phyloP scores from a whole-genome alignment of 2,329 filamentous ascomycete genomes.

The Monilinia aucupariae region DNA sequence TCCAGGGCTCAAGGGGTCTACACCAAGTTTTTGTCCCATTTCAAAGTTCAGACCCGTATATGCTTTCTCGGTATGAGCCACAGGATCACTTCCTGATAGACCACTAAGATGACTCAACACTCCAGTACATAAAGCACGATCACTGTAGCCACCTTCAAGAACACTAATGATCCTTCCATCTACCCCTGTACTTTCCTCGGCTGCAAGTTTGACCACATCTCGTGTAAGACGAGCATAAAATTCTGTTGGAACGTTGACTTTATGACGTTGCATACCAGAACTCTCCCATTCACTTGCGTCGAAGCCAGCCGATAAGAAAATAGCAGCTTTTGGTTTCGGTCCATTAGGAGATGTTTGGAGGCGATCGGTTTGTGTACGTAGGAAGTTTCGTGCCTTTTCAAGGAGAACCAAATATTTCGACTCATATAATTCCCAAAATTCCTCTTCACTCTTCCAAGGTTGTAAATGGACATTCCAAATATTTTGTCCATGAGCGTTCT shows the following conservation, averaged over 20 bases:
- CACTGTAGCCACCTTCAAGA: constrained; percentile 92
- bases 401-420: constrained; percentile 70
- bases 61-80: constrained; percentile 37
- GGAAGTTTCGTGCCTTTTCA: constrained; percentile 72
- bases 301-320: constrained; percentile 94
- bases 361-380: constrained; percentile 66
- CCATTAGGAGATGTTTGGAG: constrained; percentile 52
- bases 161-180: constrained; percentile 88
- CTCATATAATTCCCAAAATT: constrained; percentile 89
- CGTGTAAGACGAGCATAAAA: constrained; percentile 90
- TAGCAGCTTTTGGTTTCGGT: constrained; percentile 69
- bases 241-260: constrained; percentile 90
- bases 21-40: constrained; percentile 50
- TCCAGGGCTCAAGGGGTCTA: constrained; percentile 18
- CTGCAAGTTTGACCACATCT: constrained; percentile 76
- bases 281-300: constrained; percentile 96
- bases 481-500: constrained; percentile 87
- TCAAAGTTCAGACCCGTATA: constrained; percentile 49
- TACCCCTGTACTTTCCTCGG: constrained; percentile 70
- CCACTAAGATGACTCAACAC: constrained; percentile 87
- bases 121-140: constrained; percentile 81
- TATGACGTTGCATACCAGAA: constrained; percentile 88
- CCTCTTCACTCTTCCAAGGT: constrained; percentile 71
- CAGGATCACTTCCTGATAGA: constrained; percentile 54
- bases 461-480: constrained; percentile 96